Conservation (phyloP, 2,329 filamentous ascomycete genomes). For the Nothophoma quercina region DNA sequence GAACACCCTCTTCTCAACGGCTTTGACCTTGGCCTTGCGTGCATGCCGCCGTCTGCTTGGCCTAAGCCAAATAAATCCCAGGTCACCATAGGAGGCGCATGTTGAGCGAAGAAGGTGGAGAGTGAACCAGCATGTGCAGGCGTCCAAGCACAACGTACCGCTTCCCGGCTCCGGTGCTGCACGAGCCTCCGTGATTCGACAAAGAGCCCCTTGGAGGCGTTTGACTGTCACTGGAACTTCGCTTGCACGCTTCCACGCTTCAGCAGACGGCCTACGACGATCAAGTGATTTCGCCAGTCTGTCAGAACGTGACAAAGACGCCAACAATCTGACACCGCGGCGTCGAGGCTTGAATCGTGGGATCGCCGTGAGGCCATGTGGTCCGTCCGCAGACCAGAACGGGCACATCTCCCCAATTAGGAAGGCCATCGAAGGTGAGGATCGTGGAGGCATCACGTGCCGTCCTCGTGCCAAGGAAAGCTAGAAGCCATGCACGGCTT, state of each 20-base stretch:
- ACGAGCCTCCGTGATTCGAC: constrained; percentile 9
- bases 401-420: constrained; percentile 10
- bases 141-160: constrained; percentile 9
- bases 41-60: constrained; percentile 40
- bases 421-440: constrained; percentile 3
- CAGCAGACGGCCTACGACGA: background rate
- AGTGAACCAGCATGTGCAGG: background rate
- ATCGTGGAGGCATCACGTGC: constrained; percentile 15
- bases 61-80: constrained; percentile 34
- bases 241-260: constrained; percentile 3
- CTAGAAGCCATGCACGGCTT: constrained; percentile 11
- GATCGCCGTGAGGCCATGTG: constrained; percentile 9
- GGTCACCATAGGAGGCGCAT: constrained; percentile 35
- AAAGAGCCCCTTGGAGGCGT: background rate
- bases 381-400: background rate
- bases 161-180: constrained; percentile 4
- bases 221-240: background rate
- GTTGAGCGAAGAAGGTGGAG: constrained; percentile 7
- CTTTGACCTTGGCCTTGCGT: constrained; percentile 38
- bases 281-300: constrained; percentile 5
- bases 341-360: background rate
- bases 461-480: background rate
- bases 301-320: background rate
- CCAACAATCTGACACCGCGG: constrained; percentile 1
- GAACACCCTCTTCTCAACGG: constrained; percentile 13